Base-by-base conservation (phyloP, 495 filamentous ascomycete species). In the Acidomyces sp. region DNA sequence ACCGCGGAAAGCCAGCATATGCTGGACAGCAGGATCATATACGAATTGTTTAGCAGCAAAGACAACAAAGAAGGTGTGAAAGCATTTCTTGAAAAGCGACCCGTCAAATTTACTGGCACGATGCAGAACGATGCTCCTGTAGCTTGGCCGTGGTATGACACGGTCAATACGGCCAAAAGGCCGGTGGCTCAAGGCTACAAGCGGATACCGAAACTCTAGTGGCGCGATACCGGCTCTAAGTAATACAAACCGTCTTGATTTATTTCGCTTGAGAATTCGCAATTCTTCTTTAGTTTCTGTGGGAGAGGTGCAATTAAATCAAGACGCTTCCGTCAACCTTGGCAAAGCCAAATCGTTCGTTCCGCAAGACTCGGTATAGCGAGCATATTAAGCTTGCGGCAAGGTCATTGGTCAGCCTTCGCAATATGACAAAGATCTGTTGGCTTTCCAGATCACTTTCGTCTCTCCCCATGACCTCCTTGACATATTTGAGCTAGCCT, bases 1-100 rank as follows among this genome's bases (percentile, higher is more conserved):
- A 63, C 61, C 10, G 62, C 71, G 1, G 75, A 81, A 53, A 67
- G 60, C 26, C 63, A 70, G 26, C 74, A 78, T 61, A 48, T 77
- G 39, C 46, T 79, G 23, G 74, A 79, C 56, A 70, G 65, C 32
- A 63, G 61, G 43, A 46, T 77, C 24, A 58, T 81, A 20, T 67
- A 62, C 45, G 68, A 73, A 36, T 52, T 75, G 43, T 77, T 78
- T 59, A 35, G 45, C 32, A 54, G 43, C 25, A 59, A 53, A 23
- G 61, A 63, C 41, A 63, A 63, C 40, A 58, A 57, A 27, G 61
- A 62, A 31, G 61, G 61, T 17, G 61, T 63, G 5, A 36, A 51
- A 29, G 45, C 52, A 3, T 62, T 63, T 43, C 19, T 61, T 46
- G 43, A 61, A 50, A 63, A 63, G 41, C 57, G 73, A 9, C 57